phyloP scores from a whole-genome alignment of 345 rosid genomes.

The Brassica incana region DNA sequence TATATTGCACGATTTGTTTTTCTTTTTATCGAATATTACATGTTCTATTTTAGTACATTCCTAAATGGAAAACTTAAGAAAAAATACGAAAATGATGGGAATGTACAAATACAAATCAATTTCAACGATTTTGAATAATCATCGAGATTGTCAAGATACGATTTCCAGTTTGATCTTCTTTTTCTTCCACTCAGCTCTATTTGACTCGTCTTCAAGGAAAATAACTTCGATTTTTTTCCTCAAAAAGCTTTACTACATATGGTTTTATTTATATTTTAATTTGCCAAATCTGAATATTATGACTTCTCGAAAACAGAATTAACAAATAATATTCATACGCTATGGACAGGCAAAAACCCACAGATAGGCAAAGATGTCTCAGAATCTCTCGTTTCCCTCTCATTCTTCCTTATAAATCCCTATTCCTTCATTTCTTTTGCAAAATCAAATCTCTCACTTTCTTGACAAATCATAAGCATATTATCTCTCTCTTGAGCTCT shows the following conservation, averaged over 20 bases:
- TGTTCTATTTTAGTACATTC: background rate
- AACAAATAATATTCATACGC: slow-evolving; percentile 36
- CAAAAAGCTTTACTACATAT: background rate
- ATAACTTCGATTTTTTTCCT: background rate
- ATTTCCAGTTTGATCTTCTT: background rate
- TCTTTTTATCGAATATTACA: background rate
- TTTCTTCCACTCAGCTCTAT: background rate
- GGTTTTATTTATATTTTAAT: background rate
- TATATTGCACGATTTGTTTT: background rate
- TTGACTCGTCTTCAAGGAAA: background rate
- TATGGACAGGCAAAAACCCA: slow-evolving; percentile 39
- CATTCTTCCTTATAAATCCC: slow-evolving; percentile 29
- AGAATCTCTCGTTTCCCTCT: slow-evolving; percentile 38
- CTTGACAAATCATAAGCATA: background rate
- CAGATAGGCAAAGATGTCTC: slow-evolving; percentile 39
- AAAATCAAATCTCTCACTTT: slow-evolving; percentile 6
- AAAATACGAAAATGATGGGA: background rate
- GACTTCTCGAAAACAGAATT: slow-evolving; percentile 29
- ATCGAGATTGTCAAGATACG: background rate
- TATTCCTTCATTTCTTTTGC: slow-evolving; percentile 6
- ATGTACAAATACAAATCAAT: background rate
- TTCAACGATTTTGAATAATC: background rate
- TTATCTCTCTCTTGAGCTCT: background rate
- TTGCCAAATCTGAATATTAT: slow-evolving; percentile 23
- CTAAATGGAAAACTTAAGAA: background rate